Evolutionary conservation across 139 green algal genomes (phyloP).

Genomic region (Coelastrella sp.): DNA sequence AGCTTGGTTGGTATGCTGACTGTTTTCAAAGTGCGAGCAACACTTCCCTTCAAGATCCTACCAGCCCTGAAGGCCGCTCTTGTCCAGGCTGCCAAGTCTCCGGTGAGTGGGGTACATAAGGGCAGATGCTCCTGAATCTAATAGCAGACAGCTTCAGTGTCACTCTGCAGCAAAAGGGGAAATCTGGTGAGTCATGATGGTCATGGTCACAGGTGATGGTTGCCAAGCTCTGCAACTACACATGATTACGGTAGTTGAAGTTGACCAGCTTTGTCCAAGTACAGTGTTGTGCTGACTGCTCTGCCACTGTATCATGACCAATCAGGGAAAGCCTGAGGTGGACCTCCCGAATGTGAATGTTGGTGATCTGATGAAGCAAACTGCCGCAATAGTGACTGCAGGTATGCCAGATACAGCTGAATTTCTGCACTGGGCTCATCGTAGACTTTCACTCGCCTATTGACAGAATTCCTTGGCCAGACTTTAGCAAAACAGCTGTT

Average conservation of each 20-base stretch:
- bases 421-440: too few species aligned
- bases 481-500: too few species aligned
- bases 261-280: too few species aligned
- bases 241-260: too few species aligned
- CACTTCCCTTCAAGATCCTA: constrained; percentile 30
- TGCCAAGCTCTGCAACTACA: too few species aligned
- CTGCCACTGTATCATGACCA: too few species aligned
- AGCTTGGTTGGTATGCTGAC: constrained; percentile 26
- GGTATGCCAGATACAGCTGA: not conserved
- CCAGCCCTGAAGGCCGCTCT: not conserved
- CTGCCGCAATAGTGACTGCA: not conserved
- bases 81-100: not conserved
- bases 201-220: too few species aligned
- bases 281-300: too few species aligned
- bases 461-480: too few species aligned
- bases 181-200: too few species aligned
- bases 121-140: not conserved
- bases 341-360: not conserved
- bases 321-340: not conserved
- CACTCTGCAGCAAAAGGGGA: too few species aligned
- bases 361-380: not conserved
- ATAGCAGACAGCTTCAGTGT: not conserved
- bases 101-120: not conserved
- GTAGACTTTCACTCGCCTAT: too few species aligned
- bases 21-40: constrained; percentile 27